phyloP scores from a whole-genome alignment of 108 stramenopile genomes.

The Nitzschia putrida region DNA sequence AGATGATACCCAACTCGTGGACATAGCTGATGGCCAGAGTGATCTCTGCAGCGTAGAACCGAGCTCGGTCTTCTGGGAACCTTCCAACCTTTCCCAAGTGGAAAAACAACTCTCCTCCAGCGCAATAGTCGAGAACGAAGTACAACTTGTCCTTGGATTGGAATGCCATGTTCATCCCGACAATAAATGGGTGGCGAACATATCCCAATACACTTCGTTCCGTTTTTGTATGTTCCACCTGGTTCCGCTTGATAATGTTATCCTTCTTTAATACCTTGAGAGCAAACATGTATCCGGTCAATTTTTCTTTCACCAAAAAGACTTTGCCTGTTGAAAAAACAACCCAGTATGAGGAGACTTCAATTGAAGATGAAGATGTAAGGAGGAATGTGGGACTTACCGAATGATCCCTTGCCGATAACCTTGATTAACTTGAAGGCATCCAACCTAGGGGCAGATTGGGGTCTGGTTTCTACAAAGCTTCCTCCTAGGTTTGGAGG shows the following conservation, averaged over 20 bases:
- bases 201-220: constrained; percentile 96
- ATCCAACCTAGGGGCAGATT: constrained; percentile 78
- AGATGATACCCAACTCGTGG: constrained; percentile 95
- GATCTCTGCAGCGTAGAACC: constrained; percentile 98
- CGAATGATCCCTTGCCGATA: constrained; percentile 94
- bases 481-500: constrained; percentile 54
- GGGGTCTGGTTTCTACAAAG: constrained; percentile 59
- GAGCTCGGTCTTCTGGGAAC: constrained; percentile 86
- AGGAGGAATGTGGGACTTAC: constrained; percentile 50
- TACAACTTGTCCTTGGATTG: constrained; percentile 95
- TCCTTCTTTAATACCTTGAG: constrained; percentile 95
- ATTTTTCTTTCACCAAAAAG: constrained; percentile 82
- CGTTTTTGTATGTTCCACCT: constrained; percentile 98
- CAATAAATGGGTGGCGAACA: constrained; percentile 97
- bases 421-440: constrained; percentile 89
- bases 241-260: constrained; percentile 95
- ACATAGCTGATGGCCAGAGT: constrained; percentile 94
- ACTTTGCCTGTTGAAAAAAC: constrained; percentile 74
- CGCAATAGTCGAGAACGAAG: constrained; percentile 97
- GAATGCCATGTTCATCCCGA: constrained; percentile 98
- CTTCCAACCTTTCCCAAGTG: constrained; percentile 94
- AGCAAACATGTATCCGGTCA: constrained; percentile 84
- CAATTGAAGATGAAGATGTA: not conserved
- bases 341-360: not conserved
- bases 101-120: constrained; percentile 98